Evolutionary conservation across 2,329 filamentous ascomycete genomes (phyloP), one percentile per base, ranked within the genome.

Genomic region (Phialophora verrucosa): DNA sequence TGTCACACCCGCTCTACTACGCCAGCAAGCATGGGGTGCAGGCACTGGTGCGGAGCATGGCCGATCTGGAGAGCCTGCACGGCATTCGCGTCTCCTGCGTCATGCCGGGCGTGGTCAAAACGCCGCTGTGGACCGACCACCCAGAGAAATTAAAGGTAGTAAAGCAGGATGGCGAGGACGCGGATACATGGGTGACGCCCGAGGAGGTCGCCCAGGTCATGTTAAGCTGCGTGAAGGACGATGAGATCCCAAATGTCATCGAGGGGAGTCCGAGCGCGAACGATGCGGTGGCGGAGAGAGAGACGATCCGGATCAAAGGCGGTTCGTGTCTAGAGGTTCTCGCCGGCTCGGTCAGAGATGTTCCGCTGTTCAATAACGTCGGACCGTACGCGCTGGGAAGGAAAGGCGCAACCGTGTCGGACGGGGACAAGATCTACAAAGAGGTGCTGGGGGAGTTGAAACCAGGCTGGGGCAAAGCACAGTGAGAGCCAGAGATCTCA

Each of bases 161-260:
- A 0, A 79, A 83, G 44, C 76, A 80, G 32, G 74, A 72, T 8
- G 63, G 56, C 11, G 63, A 66, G 27, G 85, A 87, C 71, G 78
- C 75, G 67, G 86, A 88, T 71, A 78, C 75, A 65, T 88, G 86
- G 86, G 85, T 87, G 14, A 84, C 82, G n/a, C 80, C 86, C 0
- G 85, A 88, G 70, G 84, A 88, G 70, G 86, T 88, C 0, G 86
- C 85, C 0, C 79, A 83, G 50, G 84, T 83, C 2, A 88, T 89
- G 86, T 67, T 87, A 63, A 78, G 81, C 47, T 82, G 85, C 64
- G 76, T 87, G 44, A 83, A 85, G 67, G 83, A 85, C 54, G 76
- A 81, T 4, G 77, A 79, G 32, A 75, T 81, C 35, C 38, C 59
- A 20, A 63, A 35, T 17, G 32, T 32, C 20, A 59, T 53, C 10